These are phyloP conservation scores for Mycena capillaripes DNA, from an alignment of 768 basidiomycete species.

Conservation along the genomic window DNA sequence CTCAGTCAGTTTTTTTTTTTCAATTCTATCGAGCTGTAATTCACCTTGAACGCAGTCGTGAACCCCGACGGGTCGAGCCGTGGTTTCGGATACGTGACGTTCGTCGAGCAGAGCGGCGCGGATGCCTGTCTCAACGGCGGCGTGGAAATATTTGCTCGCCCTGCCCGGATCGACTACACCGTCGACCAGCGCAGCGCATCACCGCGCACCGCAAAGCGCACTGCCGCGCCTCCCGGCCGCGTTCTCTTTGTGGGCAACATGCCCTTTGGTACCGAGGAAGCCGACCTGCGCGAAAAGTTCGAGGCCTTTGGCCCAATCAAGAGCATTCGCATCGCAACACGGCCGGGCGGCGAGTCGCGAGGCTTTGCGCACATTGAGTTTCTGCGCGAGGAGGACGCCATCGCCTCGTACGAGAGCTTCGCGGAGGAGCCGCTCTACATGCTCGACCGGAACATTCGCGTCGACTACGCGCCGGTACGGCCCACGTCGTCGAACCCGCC, in stretches of 20 bases:
- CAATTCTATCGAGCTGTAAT: not conserved
- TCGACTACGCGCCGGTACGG: constrained; percentile 53
- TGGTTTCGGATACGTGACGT: constrained; percentile 30
- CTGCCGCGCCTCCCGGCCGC: constrained; percentile 46
- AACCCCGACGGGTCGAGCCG: constrained; percentile 34
- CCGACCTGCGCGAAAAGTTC: constrained; percentile 58
- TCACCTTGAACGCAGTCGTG: not conserved
- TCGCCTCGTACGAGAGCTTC: constrained; percentile 50
- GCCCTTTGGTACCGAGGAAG: constrained; percentile 60
- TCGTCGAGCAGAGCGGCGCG: not conserved
- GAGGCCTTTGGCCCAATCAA: constrained; percentile 57
- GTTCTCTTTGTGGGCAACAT: constrained; percentile 66
- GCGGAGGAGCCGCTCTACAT: constrained; percentile 63
- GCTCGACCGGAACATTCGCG: constrained; percentile 57
- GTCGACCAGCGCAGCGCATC: not conserved
- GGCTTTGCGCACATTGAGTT: constrained; percentile 66
- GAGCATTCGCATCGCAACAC: constrained; percentile 50
- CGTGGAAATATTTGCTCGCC: constrained; percentile 15
- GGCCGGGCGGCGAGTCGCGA: constrained; percentile 51
- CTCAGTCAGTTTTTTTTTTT: constrained; percentile 18
- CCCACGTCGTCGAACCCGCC: constrained; percentile 34
- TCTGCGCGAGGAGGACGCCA: constrained; percentile 50
- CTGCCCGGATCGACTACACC: constrained; percentile 44
- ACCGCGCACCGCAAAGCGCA: not conserved
- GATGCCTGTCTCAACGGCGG: not conserved